Percentiles rank a stretch among this genome's conserved stretches.
Evolutionary conservation across 73 alveolate species (phyloP).

Genomic region (Paramecium pentaurelia): DNA sequence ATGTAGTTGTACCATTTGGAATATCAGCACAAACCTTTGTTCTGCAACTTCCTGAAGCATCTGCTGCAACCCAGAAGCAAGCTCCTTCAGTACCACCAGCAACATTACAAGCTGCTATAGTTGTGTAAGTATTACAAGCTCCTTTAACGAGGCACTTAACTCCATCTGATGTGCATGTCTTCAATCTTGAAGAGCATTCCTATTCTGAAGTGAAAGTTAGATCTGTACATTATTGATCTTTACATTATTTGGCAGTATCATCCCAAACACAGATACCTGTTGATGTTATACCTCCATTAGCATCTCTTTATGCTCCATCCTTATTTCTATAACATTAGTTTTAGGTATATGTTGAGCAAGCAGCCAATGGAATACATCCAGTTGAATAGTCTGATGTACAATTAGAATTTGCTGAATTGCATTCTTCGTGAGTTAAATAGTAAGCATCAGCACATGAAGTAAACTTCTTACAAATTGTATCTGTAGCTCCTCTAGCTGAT

Average conservation of each 20-base stretch:
- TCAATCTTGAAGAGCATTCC: background rate
- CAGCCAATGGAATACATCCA: background rate
- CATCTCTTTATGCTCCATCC: background rate
- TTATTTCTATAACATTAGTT: background rate
- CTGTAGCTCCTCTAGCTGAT: background rate
- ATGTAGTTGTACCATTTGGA: background rate
- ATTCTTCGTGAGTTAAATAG: background rate
- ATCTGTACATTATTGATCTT: background rate
- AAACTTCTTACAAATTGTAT: background rate
- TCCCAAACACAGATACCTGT: background rate
- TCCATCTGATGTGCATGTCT: background rate
- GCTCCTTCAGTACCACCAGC: conserved; percentile 19
- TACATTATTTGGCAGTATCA: background rate
- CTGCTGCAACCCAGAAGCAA: background rate
- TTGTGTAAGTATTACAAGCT: background rate
- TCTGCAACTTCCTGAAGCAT: background rate
- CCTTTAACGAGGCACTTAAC: background rate
- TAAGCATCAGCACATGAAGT: conserved; percentile 5
- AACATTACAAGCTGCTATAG: background rate
- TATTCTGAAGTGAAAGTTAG: background rate
- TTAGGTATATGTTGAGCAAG: background rate
- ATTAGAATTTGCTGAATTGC: background rate
- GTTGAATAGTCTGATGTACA: background rate
- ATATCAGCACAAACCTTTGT: background rate
- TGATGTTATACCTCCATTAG: background rate